A percentile compares a stretch with the other conserved stretches of the same genome.
These are phyloP conservation scores for Dentipellis fragilis DNA, from an alignment of 768 basidiomycete genomes.

Conservation along the genomic window DNA sequence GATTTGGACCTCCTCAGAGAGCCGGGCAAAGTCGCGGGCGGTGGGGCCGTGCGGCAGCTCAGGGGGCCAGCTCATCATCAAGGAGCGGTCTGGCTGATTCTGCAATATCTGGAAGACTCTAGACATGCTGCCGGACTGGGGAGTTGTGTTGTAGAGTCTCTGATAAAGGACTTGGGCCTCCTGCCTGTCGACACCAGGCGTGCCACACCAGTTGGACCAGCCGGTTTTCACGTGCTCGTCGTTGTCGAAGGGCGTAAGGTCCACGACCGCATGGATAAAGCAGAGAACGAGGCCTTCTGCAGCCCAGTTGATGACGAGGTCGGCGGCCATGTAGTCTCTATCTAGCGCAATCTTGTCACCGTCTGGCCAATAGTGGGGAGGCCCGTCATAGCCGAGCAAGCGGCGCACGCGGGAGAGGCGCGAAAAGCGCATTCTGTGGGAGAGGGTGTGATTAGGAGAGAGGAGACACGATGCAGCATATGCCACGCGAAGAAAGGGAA, in stretches of 20 bases:
- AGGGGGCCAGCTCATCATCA: conserved; percentile 72
- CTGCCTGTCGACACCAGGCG: conserved; percentile 46
- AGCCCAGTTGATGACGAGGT: conserved; percentile 86
- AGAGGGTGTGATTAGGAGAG: neutral
- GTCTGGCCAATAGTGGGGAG: conserved; percentile 44
- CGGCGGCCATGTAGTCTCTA: conserved; percentile 73
- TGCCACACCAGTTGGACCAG: conserved; percentile 89
- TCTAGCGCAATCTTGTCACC: conserved; percentile 63
- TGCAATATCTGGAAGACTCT: conserved; percentile 75
- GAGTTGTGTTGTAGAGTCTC: conserved; percentile 45
- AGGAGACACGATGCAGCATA: neutral
- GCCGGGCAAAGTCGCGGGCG: conserved; percentile 36
- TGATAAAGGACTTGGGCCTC: conserved; percentile 52
- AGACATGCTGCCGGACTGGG: conserved; percentile 38
- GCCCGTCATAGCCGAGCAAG: conserved; percentile 57
- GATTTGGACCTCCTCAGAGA: conserved; percentile 62
- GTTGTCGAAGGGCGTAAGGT: conserved; percentile 62
- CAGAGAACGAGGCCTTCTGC: conserved; percentile 81
- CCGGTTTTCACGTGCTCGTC: conserved; percentile 63
- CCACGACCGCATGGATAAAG: conserved; percentile 78
- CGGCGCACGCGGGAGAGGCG: conserved; percentile 67
- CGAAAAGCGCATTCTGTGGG: conserved; percentile 62
- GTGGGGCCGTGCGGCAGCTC: conserved; percentile 33
- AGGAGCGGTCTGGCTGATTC: conserved; percentile 44
- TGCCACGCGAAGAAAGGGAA: conserved; percentile 9